Base-by-base conservation (phyloP, 768 basidiomycete genomes). In the Psilocybe azurescens region DNA sequence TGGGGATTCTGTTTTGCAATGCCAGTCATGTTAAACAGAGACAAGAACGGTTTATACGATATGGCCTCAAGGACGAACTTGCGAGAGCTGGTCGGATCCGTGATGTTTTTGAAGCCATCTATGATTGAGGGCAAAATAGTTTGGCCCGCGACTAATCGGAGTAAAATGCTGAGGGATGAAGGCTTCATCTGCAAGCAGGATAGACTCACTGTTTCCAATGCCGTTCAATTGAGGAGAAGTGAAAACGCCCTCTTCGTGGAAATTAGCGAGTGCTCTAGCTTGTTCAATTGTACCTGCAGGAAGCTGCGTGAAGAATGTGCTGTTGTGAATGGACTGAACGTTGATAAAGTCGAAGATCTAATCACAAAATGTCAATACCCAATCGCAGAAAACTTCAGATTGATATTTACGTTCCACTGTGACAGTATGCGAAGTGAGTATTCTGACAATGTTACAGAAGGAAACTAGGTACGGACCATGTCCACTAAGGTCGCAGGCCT, bases 11-110 rank as follows among this genome's bases (percentile, higher is more conserved):
- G 74, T 16, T 79, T 70, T 9, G 82, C 81, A 28, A 83, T 80
- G 2, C 84, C 81, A 0, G 89, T 90, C 85, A 93, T 87, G 73
- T 90, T 89, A 79, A 93, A 93, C 49, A 93, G 73, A 8, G 88
- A 88, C 33, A 91, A 61, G 77, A 93, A 89, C 0, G 91, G 91
- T 73, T 93, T 92, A 79, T 93, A 93, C 0, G 90, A 81, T 54
- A 88, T 79, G 9, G 85, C 86, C 33, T 84, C 78, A 65, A 89
- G 84, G 28, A 79, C 73, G 46, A 94, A 69, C 70, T 88, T 87
- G 59, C 87, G 67, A 0, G 87, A 82, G 61, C 86, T 79, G 2
- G 79, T 75, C 3, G 73, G 48, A 65, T 86, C 81, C 28, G 73
- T 69, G 72, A 93, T 87, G 9, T 75, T 75, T 0, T 77, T 68